Percentiles rank a stretch among this genome's conserved stretches.
phyloP scores from a whole-genome alignment of 345 rosid species.

The Lumnitzera racemosa region DNA sequence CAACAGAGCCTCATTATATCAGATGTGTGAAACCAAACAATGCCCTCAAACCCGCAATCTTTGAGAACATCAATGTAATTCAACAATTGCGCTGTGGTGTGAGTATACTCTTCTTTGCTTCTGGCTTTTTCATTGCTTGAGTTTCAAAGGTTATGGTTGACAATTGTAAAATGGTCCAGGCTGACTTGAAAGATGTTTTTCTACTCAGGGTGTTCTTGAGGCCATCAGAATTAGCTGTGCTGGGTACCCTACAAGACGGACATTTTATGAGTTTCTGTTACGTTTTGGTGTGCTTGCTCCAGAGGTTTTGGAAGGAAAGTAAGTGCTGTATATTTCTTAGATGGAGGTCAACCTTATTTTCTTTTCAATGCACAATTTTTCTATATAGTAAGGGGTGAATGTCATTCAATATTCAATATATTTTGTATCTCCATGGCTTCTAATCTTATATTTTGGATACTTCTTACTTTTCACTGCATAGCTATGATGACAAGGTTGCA shows the following conservation, averaged over 20 bases:
- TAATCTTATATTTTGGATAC: slow-evolving; percentile 3
- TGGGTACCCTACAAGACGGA: slow-evolving; percentile 96
- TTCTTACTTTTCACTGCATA: slow-evolving; percentile 20
- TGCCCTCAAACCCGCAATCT: slow-evolving; percentile 90
- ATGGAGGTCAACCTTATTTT: no score
- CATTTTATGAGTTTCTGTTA: slow-evolving; percentile 90
- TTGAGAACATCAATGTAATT: slow-evolving; percentile 85
- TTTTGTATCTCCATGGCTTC: not conserved
- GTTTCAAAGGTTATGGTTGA: not conserved
- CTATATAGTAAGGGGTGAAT: no score
- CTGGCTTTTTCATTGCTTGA: not conserved
- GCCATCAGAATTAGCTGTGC: slow-evolving; percentile 99
- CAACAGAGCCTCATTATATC: slow-evolving; percentile 98
- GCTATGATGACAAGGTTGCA: slow-evolving; percentile 90
- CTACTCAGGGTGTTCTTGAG: slow-evolving; percentile 87
- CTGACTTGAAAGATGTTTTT: slow-evolving; percentile 1
- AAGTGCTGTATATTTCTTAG: slow-evolving; percentile 16
- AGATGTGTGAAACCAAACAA: slow-evolving; percentile 99
- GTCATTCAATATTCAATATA: no score
- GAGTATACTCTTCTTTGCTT: slow-evolving; percentile 34
- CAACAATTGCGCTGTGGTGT: slow-evolving; percentile 99
- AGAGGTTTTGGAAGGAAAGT: slow-evolving; percentile 90
- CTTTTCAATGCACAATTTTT: no score
- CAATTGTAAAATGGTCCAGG: no score
- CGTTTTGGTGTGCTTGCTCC: slow-evolving; percentile 99